Percentiles rank a stretch among this genome's conserved stretches.
Evolutionary conservation across 306 rosid species (phyloP).

Genomic region (Trifolium subterraneum): DNA sequence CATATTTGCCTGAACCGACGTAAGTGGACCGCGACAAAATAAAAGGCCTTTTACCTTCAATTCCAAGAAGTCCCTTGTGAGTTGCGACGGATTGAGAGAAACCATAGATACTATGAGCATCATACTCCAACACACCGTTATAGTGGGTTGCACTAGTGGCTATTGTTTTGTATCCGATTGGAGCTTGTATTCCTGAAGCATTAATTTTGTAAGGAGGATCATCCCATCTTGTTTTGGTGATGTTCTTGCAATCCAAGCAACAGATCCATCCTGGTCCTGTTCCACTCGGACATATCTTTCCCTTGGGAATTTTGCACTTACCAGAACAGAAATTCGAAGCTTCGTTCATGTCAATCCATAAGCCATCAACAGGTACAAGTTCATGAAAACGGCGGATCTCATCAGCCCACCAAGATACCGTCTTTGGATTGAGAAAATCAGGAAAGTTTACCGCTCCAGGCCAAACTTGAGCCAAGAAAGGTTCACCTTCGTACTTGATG

Average conservation of each 20-base stretch:
- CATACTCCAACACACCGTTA: slow-evolving; percentile 86
- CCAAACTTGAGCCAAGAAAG: slow-evolving; percentile 95
- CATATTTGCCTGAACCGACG: slow-evolving; percentile 89
- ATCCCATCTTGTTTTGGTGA: slow-evolving; percentile 88
- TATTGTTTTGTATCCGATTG: slow-evolving; percentile 86
- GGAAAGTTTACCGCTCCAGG: slow-evolving; percentile 96
- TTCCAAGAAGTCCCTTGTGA: slow-evolving; percentile 80
- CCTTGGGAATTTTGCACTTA: slow-evolving; percentile 76
- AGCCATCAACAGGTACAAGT: slow-evolving; percentile 92
- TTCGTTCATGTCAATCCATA: slow-evolving; percentile 99
- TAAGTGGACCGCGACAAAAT: slow-evolving; percentile 84
- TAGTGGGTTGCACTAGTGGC: slow-evolving; percentile 95
- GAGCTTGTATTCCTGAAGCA: slow-evolving; percentile 83
- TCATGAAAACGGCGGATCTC: slow-evolving; percentile 92
- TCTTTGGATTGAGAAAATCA: slow-evolving; percentile 90
- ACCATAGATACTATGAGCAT: slow-evolving; percentile 95
- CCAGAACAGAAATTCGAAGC: slow-evolving; percentile 90
- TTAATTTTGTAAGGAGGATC: slow-evolving; percentile 96
- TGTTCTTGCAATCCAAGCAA: slow-evolving; percentile 93
- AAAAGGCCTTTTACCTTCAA: slow-evolving; percentile 87
- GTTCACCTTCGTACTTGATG: slow-evolving; percentile 85
- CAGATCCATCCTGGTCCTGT: slow-evolving; percentile 87
- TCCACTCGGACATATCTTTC: slow-evolving; percentile 70
- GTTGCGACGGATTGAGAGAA: slow-evolving; percentile 88
- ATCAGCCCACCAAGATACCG: slow-evolving; percentile 91